These are phyloP conservation scores for Kazachstania viticola DNA, from an alignment of 805 yeast species.

Conservation along the genomic window DNA sequence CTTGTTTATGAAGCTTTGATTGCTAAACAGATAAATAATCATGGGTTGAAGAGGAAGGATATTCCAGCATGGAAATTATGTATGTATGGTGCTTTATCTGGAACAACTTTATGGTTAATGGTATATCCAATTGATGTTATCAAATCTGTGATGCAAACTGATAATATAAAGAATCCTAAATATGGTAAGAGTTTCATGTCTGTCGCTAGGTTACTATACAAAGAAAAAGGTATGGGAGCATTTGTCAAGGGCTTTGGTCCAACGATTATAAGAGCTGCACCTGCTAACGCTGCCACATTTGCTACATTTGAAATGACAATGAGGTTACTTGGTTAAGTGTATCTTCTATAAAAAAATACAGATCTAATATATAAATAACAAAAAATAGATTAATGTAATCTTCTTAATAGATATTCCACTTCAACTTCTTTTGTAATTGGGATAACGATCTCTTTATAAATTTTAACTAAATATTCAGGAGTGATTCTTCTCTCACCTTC, in stretches of 20 bases:
- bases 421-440: conserved; percentile 94
- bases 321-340: conserved; percentile 43
- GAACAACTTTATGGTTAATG: conserved; percentile 76
- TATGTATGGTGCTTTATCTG: conserved; percentile 80
- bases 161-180: conserved; percentile 35
- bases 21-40: conserved; percentile 32
- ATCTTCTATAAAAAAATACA: neutral
- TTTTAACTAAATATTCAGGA: conserved; percentile 69
- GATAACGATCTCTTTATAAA: conserved; percentile 80
- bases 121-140: conserved; percentile 84
- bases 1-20: conserved; percentile 83
- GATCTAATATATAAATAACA: neutral
- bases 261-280: conserved; percentile 91
- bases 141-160: conserved; percentile 72
- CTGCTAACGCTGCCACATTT: conserved; percentile 96
- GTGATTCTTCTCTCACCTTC: conserved; percentile 67
- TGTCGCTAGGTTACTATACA: conserved; percentile 43
- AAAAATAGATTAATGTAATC: too few relatives aligned
- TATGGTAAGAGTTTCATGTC: conserved; percentile 42
- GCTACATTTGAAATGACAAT: conserved; percentile 86
- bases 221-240: conserved; percentile 54
- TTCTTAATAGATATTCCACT: conserved; percentile 75
- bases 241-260: conserved; percentile 88
- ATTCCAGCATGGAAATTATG: conserved; percentile 85
- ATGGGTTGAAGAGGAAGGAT: conserved; percentile 43